These are phyloP conservation scores for Lentinus brumalis DNA, from an alignment of 768 basidiomycete genomes.

Conservation along the genomic window DNA sequence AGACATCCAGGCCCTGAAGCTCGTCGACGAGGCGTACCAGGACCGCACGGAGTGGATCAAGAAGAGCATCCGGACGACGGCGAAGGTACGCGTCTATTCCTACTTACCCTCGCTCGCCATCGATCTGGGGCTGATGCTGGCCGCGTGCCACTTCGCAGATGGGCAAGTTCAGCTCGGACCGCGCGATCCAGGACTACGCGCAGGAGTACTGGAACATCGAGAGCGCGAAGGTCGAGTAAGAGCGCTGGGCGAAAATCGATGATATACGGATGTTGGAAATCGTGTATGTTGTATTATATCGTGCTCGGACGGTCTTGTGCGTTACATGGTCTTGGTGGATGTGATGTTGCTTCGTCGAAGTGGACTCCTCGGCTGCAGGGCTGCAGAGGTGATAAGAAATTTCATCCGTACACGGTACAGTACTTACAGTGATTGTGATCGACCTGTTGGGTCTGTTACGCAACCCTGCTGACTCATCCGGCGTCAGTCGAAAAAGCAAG, in stretches of 20 bases:
- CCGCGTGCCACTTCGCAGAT: constrained; percentile 43
- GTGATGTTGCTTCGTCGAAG: too few species aligned
- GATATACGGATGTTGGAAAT: not conserved
- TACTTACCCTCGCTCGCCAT: not conserved
- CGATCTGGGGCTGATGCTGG: constrained; percentile 4
- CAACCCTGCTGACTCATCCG: too few species aligned
- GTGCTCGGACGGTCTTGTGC: not conserved
- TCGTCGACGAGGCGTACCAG: constrained; percentile 88
- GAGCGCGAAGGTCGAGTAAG: constrained; percentile 24
- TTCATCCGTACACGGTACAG: too few species aligned
- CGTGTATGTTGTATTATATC: not conserved
- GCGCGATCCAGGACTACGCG: constrained; percentile 90
- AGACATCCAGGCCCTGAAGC: constrained; percentile 80
- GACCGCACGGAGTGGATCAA: constrained; percentile 89
- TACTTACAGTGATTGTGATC: too few species aligned
- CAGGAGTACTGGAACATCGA: constrained; percentile 49
- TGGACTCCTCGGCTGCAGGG: too few species aligned
- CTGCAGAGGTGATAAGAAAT: not conserved
- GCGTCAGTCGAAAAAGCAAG: too few species aligned
- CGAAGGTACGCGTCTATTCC: constrained; percentile 42
- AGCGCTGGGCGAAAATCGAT: not conserved
- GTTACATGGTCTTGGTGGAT: too few species aligned
- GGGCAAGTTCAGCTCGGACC: constrained; percentile 96
- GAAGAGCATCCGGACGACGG: constrained; percentile 84
- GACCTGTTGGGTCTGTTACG: too few species aligned